Evolutionary conservation across 164 flowering plant genomes (phyloP), one percentile per base, ranked within the genome.

Genomic region (Malania oleifera): DNA sequence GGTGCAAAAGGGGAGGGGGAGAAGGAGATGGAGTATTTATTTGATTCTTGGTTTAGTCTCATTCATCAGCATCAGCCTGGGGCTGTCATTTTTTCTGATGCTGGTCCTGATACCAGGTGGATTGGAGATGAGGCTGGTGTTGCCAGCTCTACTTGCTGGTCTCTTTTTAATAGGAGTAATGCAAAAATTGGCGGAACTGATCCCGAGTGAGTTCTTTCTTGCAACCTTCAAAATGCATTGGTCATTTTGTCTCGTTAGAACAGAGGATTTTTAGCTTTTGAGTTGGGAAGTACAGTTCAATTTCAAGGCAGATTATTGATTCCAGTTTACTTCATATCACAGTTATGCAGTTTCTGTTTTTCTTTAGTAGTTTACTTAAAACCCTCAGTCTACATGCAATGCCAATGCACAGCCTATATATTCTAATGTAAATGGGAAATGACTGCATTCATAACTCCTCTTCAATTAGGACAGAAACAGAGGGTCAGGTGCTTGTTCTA

Each of bases 21-120:
- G 75, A 88, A 80, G 70, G 79, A 95, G 69, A 95, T 91, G 99
- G 79, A 83, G 45, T 95, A 95, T 62, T 84, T 73, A 66, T 91
- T 95, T 71, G 84, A 86, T 43, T 52, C 66, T 35, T 95, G 99
- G 99, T 95, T 95, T 67, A 68, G 69, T 70, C 73, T 88, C 38
- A 82, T 88, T 73, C 97, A 79, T 75, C 97, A 95, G 68, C 86
- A 73, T 37, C 99, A 95, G 63, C 95, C 97, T 0, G 77, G 77
- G 44, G 91, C 89, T 1, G 82, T 72, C 61, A 95, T 95, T 54
- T 95, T 95, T 59, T 95, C 97, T 0, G 99, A 95, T 75, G 99
- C 87, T 49, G 99, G 99, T 57, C 99, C 99, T 12, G 96, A 95
- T 47, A 60, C 64, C 14, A 76, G 99, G 59, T 95, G 99, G 99